Evolutionary conservation across 371 early-diverging fungal species (phyloP), one percentile per base, ranked within the genome.

Genomic region (Fennellomyces sp.): DNA sequence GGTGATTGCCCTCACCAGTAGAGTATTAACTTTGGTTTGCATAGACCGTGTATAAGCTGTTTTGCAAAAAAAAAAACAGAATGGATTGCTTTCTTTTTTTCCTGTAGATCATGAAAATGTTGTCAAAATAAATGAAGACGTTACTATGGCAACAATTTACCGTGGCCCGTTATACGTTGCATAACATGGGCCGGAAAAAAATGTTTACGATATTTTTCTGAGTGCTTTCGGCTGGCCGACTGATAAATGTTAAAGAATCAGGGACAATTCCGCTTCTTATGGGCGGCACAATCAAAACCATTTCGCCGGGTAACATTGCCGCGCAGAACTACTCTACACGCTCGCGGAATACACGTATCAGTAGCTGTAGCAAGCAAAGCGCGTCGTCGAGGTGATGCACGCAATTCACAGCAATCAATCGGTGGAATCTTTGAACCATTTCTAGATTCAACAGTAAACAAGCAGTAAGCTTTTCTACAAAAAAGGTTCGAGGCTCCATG

Each of bases 371-470:
- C 21, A 45, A 3, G 23, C n/a, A 45, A 45, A 23, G 45, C 45
- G 19, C 45, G 45, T 21, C 45, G 45, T 21, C 45, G 11, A 6
- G 45, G 19, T 45, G 23, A 45, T 33, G 13, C 26, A 31, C 31
- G 33, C 0, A 72, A 64, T 28, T 11, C 60, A 2, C 68, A 69
- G 36, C 54, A 65, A 5, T 62, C 65, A 8, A 71, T 71, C 58
- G 72, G 78, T 15, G 77, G 73, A 13, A 67, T 78, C 19, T 78
- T 78, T 39, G 75, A 78, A 47, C 73, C 75, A 4, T 78, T 78
- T 57, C 60, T 78, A 4, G 49, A 68, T 23, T 36, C 67, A 31
- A 26, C 28, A 17, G n/a, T n/a, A n/a, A 45, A 23, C n/a, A 45
- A 45, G n/a, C 45, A 45, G 45, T 45, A 45, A 15, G 45, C n/a